Percentiles rank a stretch among this genome's conserved stretches.
Conservation (phyloP, 75 land plant genomes). For the Picea sitchensis region DNA sequence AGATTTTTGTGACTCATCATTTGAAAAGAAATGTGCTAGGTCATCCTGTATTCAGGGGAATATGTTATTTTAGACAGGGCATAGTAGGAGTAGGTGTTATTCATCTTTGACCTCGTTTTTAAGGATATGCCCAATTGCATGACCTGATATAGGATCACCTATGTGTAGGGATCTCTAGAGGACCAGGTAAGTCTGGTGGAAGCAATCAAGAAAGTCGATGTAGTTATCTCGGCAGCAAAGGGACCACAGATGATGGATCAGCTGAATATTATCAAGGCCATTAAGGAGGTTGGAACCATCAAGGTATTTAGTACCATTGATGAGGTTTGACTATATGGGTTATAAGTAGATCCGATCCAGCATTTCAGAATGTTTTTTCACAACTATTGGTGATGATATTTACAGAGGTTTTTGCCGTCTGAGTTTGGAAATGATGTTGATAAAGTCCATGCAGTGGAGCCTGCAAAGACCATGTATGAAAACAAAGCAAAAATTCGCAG, state of each 20-base stretch:
- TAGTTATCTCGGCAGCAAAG: slow-evolving; percentile 31
- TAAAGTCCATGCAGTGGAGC: slow-evolving; percentile 17
- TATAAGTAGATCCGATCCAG: neutral
- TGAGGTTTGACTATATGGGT: neutral
- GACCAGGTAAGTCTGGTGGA: slow-evolving; percentile 30
- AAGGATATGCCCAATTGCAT: neutral
- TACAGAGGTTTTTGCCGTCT: slow-evolving; percentile 46
- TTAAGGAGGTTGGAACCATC: slow-evolving; percentile 36
- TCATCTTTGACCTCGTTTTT: neutral
- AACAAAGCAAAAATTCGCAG: slow-evolving; percentile 19
- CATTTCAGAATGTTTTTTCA: neutral
- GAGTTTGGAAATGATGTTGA: slow-evolving; percentile 41
- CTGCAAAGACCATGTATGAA: slow-evolving; percentile 9
- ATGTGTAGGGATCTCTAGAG: slow-evolving; percentile 22
- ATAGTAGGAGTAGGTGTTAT: too few relatives aligned
- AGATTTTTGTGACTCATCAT: too few relatives aligned
- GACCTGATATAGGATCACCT: neutral
- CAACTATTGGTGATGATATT: neutral
- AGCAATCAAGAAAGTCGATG: slow-evolving; percentile 33
- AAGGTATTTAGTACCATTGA: slow-evolving; percentile 13
- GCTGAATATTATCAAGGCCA: slow-evolving; percentile 33
- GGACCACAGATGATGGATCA: slow-evolving; percentile 16
- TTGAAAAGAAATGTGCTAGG: too few relatives aligned
- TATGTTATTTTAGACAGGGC: too few relatives aligned
- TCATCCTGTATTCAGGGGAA: too few relatives aligned